Evolutionary conservation across 2,329 filamentous ascomycete species (phyloP), one percentile per base, ranked within the genome.

Genomic region (Paecilomyces dactylethromorphus): DNA sequence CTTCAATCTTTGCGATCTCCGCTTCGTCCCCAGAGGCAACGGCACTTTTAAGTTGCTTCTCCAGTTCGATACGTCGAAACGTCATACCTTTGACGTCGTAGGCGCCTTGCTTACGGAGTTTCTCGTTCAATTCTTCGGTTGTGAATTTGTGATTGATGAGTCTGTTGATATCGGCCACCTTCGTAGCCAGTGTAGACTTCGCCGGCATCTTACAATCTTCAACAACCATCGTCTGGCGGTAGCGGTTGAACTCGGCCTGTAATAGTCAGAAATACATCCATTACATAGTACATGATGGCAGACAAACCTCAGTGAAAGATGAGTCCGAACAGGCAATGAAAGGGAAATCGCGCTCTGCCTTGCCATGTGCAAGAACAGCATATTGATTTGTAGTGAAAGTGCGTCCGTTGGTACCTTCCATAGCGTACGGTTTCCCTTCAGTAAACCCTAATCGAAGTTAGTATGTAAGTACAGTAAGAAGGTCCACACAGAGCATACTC

Each of bases 261-360:
- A 26, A 7, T 2, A 15, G 21, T 31, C n/a, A 6, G 11, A 26
- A 18, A 24, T 8, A 24, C 22, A 7, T n/a, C 13, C 21, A 52
- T 29, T 6, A n/a, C 50, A 24, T 6, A 6, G 22, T 52, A 18
- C 22, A n/a, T 1, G 5, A 54, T 15, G 21, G 8, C 7, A 53
- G 26, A 72, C 81, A 63, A 78, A 91, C 89, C 74, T 94, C 91
- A n/a, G 89, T 90, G 69, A 97, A 90, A 50, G 82, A 81, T 55
- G 87, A 86, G 72, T 96, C 92, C 0, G 94, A 97, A 70, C 93
- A 92, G 62, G 88, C 88, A 62, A 94, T 88, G 74, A 97, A 97
- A 3, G 92, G 92, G 77, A 92, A 97, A 35, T 92, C 87, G 71
- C 88, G 89, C 69, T 91, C 84, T 0, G 89, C 83, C 67, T 92